Percentiles rank a stretch among this genome's conserved stretches.
Evolutionary conservation across 371 early-diverging fungal genomes (phyloP).

Genomic region (Mucor ambiguus): DNA sequence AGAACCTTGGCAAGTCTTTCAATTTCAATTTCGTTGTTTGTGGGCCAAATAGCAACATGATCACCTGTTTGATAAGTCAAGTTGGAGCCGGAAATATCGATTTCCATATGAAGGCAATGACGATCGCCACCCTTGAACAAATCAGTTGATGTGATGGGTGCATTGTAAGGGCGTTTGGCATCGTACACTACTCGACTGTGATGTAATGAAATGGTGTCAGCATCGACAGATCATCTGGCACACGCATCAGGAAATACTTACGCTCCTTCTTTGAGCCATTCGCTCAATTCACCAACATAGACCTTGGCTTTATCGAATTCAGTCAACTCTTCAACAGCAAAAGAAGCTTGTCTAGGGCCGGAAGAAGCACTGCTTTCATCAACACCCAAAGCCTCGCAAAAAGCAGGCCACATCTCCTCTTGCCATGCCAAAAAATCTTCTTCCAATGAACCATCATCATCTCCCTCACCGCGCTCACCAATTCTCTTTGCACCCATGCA

Average conservation of each 20-base stretch:
- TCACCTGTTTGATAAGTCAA: slow-evolving; percentile 91
- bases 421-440: slow-evolving; percentile 96
- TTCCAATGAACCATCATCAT: slow-evolving; percentile 94
- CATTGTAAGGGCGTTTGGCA: slow-evolving; percentile 82
- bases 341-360: slow-evolving; percentile 49
- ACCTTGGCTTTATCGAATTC: slow-evolving; percentile 41
- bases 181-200: slow-evolving; percentile 56
- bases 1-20: slow-evolving; percentile 63
- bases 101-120: slow-evolving; percentile 90
- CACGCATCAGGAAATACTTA: slow-evolving; percentile 14
- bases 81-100: slow-evolving; percentile 81
- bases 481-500: slow-evolving; percentile 79
- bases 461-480: slow-evolving; percentile 90
- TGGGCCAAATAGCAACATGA: slow-evolving; percentile 93
- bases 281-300: slow-evolving; percentile 65
- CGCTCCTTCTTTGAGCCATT: slow-evolving; percentile 31
- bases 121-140: slow-evolving; percentile 75
- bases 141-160: slow-evolving; percentile 64
- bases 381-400: slow-evolving; percentile 76
- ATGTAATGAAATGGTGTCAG: neutral
- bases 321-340: slow-evolving; percentile 45
- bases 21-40: slow-evolving; percentile 82
- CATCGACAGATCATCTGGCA: neutral
- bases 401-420: slow-evolving; percentile 77
- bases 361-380: slow-evolving; percentile 50